These are phyloP conservation scores for Fusarium tuaranense DNA, from an alignment of 2,329 filamentous ascomycete genomes.

Conservation along the genomic window DNA sequence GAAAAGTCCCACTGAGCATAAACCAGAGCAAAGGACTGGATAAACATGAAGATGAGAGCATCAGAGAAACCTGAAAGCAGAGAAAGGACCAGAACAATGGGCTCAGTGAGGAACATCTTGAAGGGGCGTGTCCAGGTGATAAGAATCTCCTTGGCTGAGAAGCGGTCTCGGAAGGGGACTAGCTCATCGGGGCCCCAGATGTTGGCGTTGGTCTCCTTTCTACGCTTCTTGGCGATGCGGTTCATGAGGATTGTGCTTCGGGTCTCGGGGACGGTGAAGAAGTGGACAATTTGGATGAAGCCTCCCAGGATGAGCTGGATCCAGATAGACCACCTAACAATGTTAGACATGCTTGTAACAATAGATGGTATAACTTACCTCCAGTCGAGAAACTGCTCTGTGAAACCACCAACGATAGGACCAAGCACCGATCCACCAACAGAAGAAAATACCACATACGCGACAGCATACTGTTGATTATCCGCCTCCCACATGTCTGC, in stretches of 20 bases:
- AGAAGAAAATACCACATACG: slow-evolving; percentile 82
- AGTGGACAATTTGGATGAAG: slow-evolving; percentile 74
- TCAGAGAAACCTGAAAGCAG: slow-evolving; percentile 80
- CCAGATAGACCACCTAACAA: slow-evolving; percentile 75
- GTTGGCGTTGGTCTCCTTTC: slow-evolving; percentile 69
- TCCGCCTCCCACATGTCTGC: slow-evolving; percentile 80
- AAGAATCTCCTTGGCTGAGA: slow-evolving; percentile 68
- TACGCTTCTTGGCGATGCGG: slow-evolving; percentile 79
- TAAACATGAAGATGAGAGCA: slow-evolving; percentile 82
- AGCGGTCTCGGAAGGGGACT: slow-evolving; percentile 67
- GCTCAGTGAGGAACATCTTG: slow-evolving; percentile 79
- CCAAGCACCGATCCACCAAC: slow-evolving; percentile 82
- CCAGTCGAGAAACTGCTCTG: slow-evolving; percentile 76
- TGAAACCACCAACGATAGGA: slow-evolving; percentile 83
- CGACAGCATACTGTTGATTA: slow-evolving; percentile 79
- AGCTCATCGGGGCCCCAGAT: slow-evolving; percentile 81
- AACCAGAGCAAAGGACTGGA: slow-evolving; percentile 77
- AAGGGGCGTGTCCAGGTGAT: slow-evolving; percentile 73
- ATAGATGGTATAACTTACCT: slow-evolving; percentile 54
- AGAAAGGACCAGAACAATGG: slow-evolving; percentile 78
- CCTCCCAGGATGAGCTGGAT: slow-evolving; percentile 84
- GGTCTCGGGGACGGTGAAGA: slow-evolving; percentile 81
- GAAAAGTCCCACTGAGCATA: slow-evolving; percentile 76
- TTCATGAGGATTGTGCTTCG: slow-evolving; percentile 83
- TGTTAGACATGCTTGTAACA: background rate